Conservation (phyloP, 1,284 basidiomycete species). For the Cystobasidium slooffiae region DNA sequence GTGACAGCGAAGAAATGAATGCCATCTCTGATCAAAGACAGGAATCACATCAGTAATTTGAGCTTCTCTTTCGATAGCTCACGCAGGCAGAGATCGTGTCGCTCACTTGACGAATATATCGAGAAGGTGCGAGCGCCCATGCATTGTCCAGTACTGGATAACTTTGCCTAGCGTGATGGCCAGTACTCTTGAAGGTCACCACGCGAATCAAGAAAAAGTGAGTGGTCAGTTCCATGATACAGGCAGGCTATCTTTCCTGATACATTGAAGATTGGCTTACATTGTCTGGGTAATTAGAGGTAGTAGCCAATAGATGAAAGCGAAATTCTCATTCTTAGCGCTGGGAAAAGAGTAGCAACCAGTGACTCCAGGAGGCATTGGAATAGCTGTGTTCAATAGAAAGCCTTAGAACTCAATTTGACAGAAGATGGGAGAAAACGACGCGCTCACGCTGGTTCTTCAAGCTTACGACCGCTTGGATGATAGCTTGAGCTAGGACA, state of each 20-base stretch:
- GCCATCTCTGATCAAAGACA: constrained; percentile 17
- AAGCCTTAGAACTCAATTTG: background rate
- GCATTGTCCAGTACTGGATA: constrained; percentile 30
- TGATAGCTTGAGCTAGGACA: constrained; percentile 28
- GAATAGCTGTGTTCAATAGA: constrained; percentile 13
- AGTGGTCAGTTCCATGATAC: background rate
- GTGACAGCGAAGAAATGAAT: constrained; percentile 38
- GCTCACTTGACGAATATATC: constrained; percentile 26
- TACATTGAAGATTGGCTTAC: constrained; percentile 1
- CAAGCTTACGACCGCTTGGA: constrained; percentile 28
- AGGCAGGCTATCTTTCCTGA: background rate
- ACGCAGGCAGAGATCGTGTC: background rate
- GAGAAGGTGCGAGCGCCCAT: constrained; percentile 39
- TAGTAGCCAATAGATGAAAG: constrained; percentile 36
- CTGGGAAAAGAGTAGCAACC: constrained; percentile 34
- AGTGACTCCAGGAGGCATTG: constrained; percentile 26
- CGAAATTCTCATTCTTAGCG: constrained; percentile 19
- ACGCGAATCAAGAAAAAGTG: background rate
- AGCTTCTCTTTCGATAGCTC: background rate
- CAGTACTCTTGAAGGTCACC: constrained; percentile 21
- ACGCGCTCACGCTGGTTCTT: constrained; percentile 33
- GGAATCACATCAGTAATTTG: background rate
- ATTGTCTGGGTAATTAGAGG: constrained; percentile 38
- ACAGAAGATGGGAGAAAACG: background rate
- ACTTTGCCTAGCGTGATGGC: constrained; percentile 31